phyloP scores from a whole-genome alignment of 2,329 filamentous ascomycete genomes.

The Aureobasidium sp. region DNA sequence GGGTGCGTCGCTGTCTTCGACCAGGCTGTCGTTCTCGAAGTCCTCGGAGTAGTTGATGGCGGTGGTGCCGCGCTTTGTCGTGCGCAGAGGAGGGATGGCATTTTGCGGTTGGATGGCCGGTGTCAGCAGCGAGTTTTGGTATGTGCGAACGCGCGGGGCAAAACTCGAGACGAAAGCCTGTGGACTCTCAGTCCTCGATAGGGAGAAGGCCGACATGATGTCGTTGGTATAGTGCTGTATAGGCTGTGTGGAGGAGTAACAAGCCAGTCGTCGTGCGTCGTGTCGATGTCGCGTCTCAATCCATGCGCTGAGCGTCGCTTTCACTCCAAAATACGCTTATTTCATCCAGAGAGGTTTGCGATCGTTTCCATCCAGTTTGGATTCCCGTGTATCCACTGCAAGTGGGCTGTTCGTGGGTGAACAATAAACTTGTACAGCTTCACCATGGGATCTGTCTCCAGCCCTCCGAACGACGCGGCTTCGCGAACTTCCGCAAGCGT shows the following conservation, averaged over 20 bases:
- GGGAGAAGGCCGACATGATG: slow-evolving; percentile 28
- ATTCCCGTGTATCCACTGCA: neutral
- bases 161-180: slow-evolving; percentile 89
- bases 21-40: slow-evolving; percentile 71
- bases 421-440: slow-evolving; percentile 1
- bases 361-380: neutral
- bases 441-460: neutral
- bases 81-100: slow-evolving; percentile 57
- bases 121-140: slow-evolving; percentile 84
- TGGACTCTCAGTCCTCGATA: slow-evolving; percentile 45
- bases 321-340: neutral
- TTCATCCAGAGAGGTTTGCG: neutral
- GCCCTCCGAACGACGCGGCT: neutral
- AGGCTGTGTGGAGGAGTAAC: slow-evolving; percentile 3
- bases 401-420: neutral
- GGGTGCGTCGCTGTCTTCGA: slow-evolving; percentile 64
- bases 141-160: slow-evolving; percentile 79
- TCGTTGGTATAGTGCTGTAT: neutral
- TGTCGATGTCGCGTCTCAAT: slow-evolving; percentile 7
- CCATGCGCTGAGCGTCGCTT: neutral
- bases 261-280: neutral
- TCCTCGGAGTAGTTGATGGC: slow-evolving; percentile 98
- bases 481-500: neutral
- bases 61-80: slow-evolving; percentile 94
- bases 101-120: slow-evolving; percentile 64